These are phyloP conservation scores for Thielaviopsis ethacetica DNA, from an alignment of 2,329 filamentous ascomycete genomes.

Conservation along the genomic window DNA sequence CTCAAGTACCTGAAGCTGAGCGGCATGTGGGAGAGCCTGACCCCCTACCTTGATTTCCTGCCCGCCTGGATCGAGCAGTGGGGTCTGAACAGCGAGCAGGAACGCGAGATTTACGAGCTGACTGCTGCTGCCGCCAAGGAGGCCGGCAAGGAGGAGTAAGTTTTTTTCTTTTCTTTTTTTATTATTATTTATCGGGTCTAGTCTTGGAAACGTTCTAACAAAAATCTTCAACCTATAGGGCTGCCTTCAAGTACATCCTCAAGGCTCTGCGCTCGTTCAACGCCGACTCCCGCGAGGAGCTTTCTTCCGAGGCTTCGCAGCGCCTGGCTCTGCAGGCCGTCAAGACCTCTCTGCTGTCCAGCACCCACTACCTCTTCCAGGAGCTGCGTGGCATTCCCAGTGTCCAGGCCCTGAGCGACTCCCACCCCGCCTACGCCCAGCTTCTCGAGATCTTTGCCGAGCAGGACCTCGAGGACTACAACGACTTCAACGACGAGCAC, in stretches of 20 bases:
- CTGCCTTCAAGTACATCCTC: constrained; percentile 51
- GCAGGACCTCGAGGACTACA: constrained; percentile 87
- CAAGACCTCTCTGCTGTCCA: constrained; percentile 36
- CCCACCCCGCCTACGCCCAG: constrained; percentile 73
- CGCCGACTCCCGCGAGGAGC: constrained; percentile 34
- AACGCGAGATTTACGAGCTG: constrained; percentile 70
- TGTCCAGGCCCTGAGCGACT: constrained; percentile 73
- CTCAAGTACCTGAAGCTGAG: constrained; percentile 64
- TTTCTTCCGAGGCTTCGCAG: constrained; percentile 43
- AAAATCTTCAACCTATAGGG: constrained; percentile 20
- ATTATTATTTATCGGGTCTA: too few relatives aligned
- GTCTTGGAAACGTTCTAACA: background rate
- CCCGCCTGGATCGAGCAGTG: constrained; percentile 69
- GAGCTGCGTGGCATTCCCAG: constrained; percentile 69
- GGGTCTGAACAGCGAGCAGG: constrained; percentile 67
- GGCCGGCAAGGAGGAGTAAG: constrained; percentile 59
- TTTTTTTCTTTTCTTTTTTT: constrained; percentile 14
- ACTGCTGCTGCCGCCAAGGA: constrained; percentile 69
- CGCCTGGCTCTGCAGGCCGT: constrained; percentile 41
- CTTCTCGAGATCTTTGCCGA: constrained; percentile 90
- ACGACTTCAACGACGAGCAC: constrained; percentile 88
- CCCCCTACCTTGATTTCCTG: constrained; percentile 68
- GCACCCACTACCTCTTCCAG: constrained; percentile 52
- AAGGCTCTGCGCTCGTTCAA: constrained; percentile 47
- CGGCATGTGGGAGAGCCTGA: constrained; percentile 67